phyloP scores from a whole-genome alignment of 306 rosid genomes.

The Echinosophora koreensis region DNA sequence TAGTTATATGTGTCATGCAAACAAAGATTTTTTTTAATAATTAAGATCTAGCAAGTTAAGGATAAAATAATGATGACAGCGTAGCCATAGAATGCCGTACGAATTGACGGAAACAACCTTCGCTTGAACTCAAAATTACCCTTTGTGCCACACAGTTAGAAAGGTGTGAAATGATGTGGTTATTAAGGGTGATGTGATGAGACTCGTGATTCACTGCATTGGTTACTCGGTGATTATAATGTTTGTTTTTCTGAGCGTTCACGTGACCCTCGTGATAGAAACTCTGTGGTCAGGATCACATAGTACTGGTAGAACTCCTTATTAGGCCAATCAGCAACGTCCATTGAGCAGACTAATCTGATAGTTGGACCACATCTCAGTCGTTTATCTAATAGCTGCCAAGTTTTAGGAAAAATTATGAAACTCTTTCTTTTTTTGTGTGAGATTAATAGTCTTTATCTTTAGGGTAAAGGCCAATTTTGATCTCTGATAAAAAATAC shows the following conservation, averaged over 20 bases:
- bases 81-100: neutral
- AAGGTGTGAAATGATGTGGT: slow-evolving; percentile 42
- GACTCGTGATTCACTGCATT: slow-evolving; percentile 57
- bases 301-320: neutral
- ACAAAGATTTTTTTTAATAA: slow-evolving; percentile 42
- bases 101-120: slow-evolving; percentile 20
- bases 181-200: slow-evolving; percentile 56
- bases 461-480: too few species aligned
- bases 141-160: slow-evolving; percentile 40
- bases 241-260: slow-evolving; percentile 38
- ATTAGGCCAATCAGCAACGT: slow-evolving; percentile 38
- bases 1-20: slow-evolving; percentile 12
- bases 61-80: slow-evolving; percentile 47
- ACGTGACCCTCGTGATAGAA: slow-evolving; percentile 64
- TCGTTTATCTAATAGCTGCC: neutral
- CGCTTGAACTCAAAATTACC: neutral
- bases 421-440: too few species aligned
- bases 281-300: slow-evolving; percentile 48
- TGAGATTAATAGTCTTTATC: too few species aligned
- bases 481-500: too few species aligned
- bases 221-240: neutral
- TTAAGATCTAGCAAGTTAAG: slow-evolving; percentile 43
- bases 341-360: neutral
- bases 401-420: too few species aligned
- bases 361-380: neutral